phyloP scores from a whole-genome alignment of 1,139 yeast genomes.

The Schwanniomyces etchellsii region DNA sequence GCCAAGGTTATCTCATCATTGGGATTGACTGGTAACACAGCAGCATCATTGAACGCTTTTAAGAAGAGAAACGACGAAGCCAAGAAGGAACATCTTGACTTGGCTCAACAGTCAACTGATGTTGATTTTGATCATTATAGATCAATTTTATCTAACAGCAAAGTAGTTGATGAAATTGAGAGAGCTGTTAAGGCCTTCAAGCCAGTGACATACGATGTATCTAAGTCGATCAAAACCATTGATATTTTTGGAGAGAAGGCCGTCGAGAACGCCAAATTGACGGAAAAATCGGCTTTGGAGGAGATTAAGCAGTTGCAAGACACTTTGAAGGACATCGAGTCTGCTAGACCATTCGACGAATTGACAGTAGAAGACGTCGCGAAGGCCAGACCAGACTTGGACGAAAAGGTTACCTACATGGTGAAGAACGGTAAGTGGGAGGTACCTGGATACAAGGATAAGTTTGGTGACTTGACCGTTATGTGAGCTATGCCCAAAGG shows the following conservation, averaged over 20 bases:
- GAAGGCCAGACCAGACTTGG: conserved; percentile 95
- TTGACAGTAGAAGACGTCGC: conserved; percentile 92
- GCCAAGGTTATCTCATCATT: conserved; percentile 81
- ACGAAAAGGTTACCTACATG: conserved; percentile 92
- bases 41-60: conserved; percentile 81
- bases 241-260: conserved; percentile 95
- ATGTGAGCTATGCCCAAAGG: conserved; percentile 61
- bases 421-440: conserved; percentile 97
- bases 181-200: conserved; percentile 66
- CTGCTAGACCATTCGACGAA: conserved; percentile 97
- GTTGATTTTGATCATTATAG: conserved; percentile 85
- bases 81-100: conserved; percentile 67
- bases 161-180: conserved; percentile 79
- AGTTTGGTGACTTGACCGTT: conserved; percentile 92
- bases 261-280: conserved; percentile 87
- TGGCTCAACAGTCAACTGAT: conserved; percentile 64
- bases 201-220: conserved; percentile 80
- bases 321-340: conserved; percentile 88
- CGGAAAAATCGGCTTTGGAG: conserved; percentile 81
- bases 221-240: conserved; percentile 87
- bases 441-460: conserved; percentile 97
- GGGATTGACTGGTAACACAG: conserved; percentile 91
- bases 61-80: conserved; percentile 99
- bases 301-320: conserved; percentile 83
- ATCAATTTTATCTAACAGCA: conserved; percentile 71